Evolutionary conservation across 1,139 yeast genomes (phyloP).

Genomic region (Zygosaccharomyces pseudobailii): DNA sequence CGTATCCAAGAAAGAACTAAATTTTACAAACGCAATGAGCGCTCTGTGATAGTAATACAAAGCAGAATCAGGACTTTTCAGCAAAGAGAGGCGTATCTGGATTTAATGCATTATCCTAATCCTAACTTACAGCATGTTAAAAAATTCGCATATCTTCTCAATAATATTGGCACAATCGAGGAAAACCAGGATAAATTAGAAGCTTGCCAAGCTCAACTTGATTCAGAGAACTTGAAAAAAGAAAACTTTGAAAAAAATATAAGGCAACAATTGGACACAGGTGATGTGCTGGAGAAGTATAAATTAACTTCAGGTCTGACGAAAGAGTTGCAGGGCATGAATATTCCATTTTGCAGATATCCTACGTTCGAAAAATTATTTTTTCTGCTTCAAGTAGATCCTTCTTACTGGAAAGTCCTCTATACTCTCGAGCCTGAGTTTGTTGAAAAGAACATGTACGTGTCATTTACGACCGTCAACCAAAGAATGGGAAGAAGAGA

Average conservation of each 20-base stretch:
- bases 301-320: constrained; percentile 14
- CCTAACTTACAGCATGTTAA: constrained; percentile 78
- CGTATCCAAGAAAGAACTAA: constrained; percentile 38
- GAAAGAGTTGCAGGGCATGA: constrained; percentile 3
- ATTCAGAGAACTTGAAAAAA: constrained; percentile 76
- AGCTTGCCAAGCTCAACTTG: constrained; percentile 64
- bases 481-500: constrained; percentile 48
- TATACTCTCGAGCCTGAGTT: constrained; percentile 34
- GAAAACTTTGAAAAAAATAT: constrained; percentile 32
- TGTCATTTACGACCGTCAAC: constrained; percentile 29
- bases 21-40: constrained; percentile 53
- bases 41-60: constrained; percentile 65
- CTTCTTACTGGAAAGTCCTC: constrained; percentile 62
- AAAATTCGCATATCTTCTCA: constrained; percentile 70
- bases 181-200: constrained; percentile 72
- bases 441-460: constrained; percentile 26
- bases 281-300: constrained; percentile 18
- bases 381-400: constrained; percentile 80
- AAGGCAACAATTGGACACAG: constrained; percentile 23
- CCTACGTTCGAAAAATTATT: constrained; percentile 66
- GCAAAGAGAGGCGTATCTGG: constrained; percentile 68
- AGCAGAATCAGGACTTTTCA: constrained; percentile 64
- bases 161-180: constrained; percentile 70
- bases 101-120: constrained; percentile 60
- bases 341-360: constrained; percentile 18